Percentiles rank a stretch among this genome's conserved stretches.
Conservation (phyloP, 1,139 yeast genomes). For the Zygosaccharomyces pseudobailii region DNA sequence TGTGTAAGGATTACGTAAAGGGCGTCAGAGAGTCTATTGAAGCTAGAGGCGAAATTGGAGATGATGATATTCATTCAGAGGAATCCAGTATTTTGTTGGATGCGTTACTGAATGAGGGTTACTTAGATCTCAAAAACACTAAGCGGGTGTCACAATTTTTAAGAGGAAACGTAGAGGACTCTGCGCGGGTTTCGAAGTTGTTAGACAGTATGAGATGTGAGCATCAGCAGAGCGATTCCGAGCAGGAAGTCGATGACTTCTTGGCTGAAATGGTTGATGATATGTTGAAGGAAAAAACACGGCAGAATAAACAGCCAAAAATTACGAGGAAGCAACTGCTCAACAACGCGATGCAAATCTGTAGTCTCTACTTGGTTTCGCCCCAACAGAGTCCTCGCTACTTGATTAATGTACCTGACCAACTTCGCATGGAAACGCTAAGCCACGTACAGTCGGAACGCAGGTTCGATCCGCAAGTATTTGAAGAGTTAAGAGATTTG, state of each 20-base stretch:
- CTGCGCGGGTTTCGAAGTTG: conserved; percentile 38
- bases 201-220: conserved; percentile 29
- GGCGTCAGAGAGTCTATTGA: conserved; percentile 57
- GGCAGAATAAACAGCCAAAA: conserved; percentile 55
- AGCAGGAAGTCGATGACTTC: conserved; percentile 14
- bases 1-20: conserved; percentile 80
- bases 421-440: conserved; percentile 55
- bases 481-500: conserved; percentile 74
- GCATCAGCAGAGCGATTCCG: conserved; percentile 8
- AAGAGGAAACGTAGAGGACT: conserved; percentile 47
- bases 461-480: conserved; percentile 90
- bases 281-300: conserved; percentile 58
- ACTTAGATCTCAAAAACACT: conserved; percentile 47
- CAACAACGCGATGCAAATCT: conserved; percentile 45
- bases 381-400: conserved; percentile 75
- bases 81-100: conserved; percentile 40
- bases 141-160: conserved; percentile 50
- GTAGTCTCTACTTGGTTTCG: conserved; percentile 60
- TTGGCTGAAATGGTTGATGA: conserved; percentile 29
- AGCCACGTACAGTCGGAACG: conserved; percentile 72
- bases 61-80: not conserved
- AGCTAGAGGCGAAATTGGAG: not conserved
- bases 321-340: conserved; percentile 30
- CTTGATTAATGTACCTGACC: conserved; percentile 61
- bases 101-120: conserved; percentile 50